Evolutionary conservation across 2,329 filamentous ascomycete species (phyloP), one percentile per base, ranked within the genome.

Genomic region (Dothideomycetes sp.): DNA sequence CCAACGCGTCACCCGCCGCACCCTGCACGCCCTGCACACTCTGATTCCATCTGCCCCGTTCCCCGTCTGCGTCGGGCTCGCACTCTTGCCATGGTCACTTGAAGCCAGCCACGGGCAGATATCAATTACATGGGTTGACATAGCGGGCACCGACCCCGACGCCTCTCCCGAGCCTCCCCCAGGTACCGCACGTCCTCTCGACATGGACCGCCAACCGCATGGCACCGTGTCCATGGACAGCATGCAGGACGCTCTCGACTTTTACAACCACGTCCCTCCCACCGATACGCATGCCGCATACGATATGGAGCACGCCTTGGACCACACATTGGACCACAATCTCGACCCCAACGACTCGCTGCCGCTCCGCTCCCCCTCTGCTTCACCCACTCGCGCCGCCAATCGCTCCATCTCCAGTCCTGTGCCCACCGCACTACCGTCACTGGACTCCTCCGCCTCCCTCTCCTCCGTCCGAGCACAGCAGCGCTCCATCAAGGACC

Each of bases 401-500:
- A 31, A 19, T 33, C 44, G 37, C 37, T 31, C 40, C 19, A 34
- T 39, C 17, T 40, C 44, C 24, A 36, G 40, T 31, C 31, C 40
- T 18, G 36, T 38, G 27, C 32, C 36, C 19, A 16, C 40, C 14
- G 15, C 36, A 11, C 32, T 19, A 7, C 16, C 30, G 19, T 33
- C 45, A 5, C 43, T 53, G 29, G 49, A 40, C 47, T 52, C 42
- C 39, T 52, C 54, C 14, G 52, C 52, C 10, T 46, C 54, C 18
- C 48, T 55, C 16, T 50, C 54, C 12, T 52, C 54, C 19, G 32
- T 44, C 19, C 55, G 56, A 51, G 61, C 49, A 47, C 60, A 63
- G 48, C 72, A 81, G 48, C 69, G 77, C n/a, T 88, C 81, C 44
- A 82, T 91, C 49, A 85, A 81, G 61, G 84, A 91, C 54, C 68